Percentiles rank a stretch among this genome's conserved stretches.
phyloP scores from a whole-genome alignment of 257 asterid species.

The Scutellaria baicalensis region DNA sequence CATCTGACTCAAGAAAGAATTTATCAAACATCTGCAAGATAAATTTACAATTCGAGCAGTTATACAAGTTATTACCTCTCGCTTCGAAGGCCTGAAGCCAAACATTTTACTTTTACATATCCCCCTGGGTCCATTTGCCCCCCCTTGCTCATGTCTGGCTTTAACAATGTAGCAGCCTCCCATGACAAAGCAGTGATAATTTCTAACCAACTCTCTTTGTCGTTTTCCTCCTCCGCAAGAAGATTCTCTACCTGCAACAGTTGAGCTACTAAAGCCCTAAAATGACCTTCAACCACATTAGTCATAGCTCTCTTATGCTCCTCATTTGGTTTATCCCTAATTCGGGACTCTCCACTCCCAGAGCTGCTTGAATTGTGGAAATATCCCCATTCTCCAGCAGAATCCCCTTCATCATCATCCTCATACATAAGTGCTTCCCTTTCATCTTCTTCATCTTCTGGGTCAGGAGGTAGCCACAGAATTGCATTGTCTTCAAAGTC shows the following conservation, averaged over 20 bases:
- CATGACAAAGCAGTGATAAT: constrained; percentile 81
- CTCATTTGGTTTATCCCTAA: constrained; percentile 79
- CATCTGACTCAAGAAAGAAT: background rate
- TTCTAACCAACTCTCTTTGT: constrained; percentile 85
- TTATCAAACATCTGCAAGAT: constrained; percentile 2
- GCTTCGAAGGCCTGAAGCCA: constrained; percentile 81
- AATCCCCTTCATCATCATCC: constrained; percentile 69
- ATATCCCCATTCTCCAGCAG: constrained; percentile 86
- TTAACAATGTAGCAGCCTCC: constrained; percentile 91
- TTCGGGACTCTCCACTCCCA: constrained; percentile 74
- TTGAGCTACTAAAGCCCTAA: constrained; percentile 91
- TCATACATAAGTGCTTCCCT: constrained; percentile 56
- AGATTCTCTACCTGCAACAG: constrained; percentile 93
- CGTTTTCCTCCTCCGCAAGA: constrained; percentile 60
- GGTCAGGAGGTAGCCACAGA: constrained; percentile 98
- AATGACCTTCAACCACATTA: constrained; percentile 86
- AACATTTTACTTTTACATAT: constrained; percentile 87
- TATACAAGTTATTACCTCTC: constrained; percentile 57
- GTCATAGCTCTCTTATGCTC: constrained; percentile 75
- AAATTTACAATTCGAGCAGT: background rate
- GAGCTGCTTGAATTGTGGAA: constrained; percentile 60
- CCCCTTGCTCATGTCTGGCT: constrained; percentile 88
- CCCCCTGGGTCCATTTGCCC: constrained; percentile 99
- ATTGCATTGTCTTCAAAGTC: constrained; percentile 90
- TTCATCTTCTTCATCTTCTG: constrained; percentile 97